These are phyloP conservation scores for Penicillium bialowiezense DNA, from an alignment of 495 filamentous ascomycete species.

Conservation along the genomic window DNA sequence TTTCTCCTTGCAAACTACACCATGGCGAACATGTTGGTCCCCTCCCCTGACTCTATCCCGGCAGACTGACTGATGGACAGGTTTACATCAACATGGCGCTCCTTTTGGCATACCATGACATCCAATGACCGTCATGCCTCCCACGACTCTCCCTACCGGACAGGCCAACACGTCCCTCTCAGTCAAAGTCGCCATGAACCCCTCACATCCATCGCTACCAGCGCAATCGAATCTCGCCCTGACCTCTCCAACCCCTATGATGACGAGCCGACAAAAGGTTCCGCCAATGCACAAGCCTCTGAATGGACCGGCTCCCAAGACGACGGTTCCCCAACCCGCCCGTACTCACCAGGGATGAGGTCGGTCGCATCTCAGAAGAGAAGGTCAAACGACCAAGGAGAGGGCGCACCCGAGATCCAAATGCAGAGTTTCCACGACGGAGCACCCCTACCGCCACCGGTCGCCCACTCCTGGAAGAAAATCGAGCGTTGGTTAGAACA, in stretches of 20 bases:
- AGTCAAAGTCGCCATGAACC: conserved; percentile 66
- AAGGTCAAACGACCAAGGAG: conserved; percentile 53
- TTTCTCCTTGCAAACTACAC: conserved; percentile 2
- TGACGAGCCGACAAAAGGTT: conserved; percentile 59
- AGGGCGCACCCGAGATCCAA: conserved; percentile 79
- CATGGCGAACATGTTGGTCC: conserved; percentile 28
- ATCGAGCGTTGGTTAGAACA: conserved; percentile 94
- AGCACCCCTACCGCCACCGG: conserved; percentile 82
- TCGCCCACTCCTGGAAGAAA: conserved; percentile 84
- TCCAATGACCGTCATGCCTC: conserved; percentile 72
- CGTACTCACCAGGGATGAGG: conserved; percentile 90
- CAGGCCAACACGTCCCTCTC: conserved; percentile 76
- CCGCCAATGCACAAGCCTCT: conserved; percentile 52
- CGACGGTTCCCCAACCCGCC: conserved; percentile 53
- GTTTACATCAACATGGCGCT: conserved; percentile 62
- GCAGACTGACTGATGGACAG: conserved; percentile 33
- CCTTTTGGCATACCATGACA: conserved; percentile 98
- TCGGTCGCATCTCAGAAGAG: conserved; percentile 62
- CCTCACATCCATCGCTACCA: conserved; percentile 74
- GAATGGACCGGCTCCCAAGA: conserved; percentile 62
- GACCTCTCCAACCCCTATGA: conserved; percentile 72
- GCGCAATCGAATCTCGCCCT: conserved; percentile 71
- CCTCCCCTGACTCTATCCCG: conserved; percentile 1
- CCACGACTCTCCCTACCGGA: conserved; percentile 83
- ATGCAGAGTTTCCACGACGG: conserved; percentile 97